These are phyloP conservation scores for Candida koratica DNA, from an alignment of 805 yeast species.

Conservation along the genomic window DNA sequence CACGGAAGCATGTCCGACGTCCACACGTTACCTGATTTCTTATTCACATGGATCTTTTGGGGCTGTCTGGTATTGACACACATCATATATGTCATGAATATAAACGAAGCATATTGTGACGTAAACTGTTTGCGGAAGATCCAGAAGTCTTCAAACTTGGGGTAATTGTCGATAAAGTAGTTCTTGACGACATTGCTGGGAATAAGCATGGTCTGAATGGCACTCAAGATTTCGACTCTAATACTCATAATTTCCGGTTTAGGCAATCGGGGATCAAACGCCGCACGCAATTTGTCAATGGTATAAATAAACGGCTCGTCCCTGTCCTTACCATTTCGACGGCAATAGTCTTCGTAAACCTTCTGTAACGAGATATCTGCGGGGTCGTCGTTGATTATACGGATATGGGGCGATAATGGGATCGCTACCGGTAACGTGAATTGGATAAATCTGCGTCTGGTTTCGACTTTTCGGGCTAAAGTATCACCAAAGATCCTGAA, in stretches of 20 bases:
- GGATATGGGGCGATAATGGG: conserved; percentile 90
- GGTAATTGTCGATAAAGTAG: conserved; percentile 65
- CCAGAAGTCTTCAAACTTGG: conserved; percentile 93
- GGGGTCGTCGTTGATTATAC: conserved; percentile 81
- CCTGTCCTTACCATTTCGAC: conserved; percentile 63
- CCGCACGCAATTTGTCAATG: conserved; percentile 80
- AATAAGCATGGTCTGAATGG: conserved; percentile 81
- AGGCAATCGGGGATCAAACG: conserved; percentile 89
- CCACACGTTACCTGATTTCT: conserved; percentile 82
- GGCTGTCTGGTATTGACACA: conserved; percentile 91
- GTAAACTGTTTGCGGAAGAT: conserved; percentile 92
- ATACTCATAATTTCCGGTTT: conserved; percentile 87
- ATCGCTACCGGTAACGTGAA: conserved; percentile 89
- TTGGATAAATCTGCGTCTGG: conserved; percentile 78
- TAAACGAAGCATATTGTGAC: conserved; percentile 88
- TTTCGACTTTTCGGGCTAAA: conserved; percentile 75
- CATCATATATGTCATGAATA: conserved; percentile 91
- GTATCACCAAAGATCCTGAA: conserved; percentile 86
- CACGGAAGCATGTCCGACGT: conserved; percentile 95
- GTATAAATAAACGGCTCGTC: conserved; percentile 90
- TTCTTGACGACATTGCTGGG: conserved; percentile 81
- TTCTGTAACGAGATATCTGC: conserved; percentile 72
- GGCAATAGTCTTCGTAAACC: conserved; percentile 85
- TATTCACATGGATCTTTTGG: conserved; percentile 81
- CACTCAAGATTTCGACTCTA: conserved; percentile 85